Evolutionary conservation across 331 rosid genomes (phyloP), one percentile per base, ranked within the genome.

Genomic region (Acacia pycnantha): DNA sequence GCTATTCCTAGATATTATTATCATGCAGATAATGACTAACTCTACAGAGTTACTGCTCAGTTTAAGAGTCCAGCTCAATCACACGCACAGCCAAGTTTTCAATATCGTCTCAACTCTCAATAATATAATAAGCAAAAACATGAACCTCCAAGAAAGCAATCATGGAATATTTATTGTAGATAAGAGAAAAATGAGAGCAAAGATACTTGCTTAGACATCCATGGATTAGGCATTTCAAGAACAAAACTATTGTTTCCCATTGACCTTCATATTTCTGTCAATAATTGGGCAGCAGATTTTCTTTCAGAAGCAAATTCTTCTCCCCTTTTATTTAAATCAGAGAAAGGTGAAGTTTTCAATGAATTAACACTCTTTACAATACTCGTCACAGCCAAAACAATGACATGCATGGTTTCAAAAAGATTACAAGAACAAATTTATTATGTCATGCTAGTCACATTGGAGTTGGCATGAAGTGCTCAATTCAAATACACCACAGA

Each of bases 41-140:
- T 69, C 68, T 54, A 62, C 59, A 33, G 50, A 31, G 50, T 26
- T 72, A 51, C 68, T 16, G 6, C 37, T 19, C 14, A 19, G 41
- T 77, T 66, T 64, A 31, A 53, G 43, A 48, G 62, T 58, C 84
- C n/a, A 48, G 70, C 44, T 81, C 58, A 61, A 79, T 54, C 66
- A 22, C 66, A 22, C 18, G 24, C 11, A 24, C 7, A 26, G 64
- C 65, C 31, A 11, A 59, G 66, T 24, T 24, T 59, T 24, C 66
- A 59, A 22, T 59, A 26, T 59, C 16, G 2, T 11, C 66, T 59
- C 33, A 59, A 24, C 33, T 24, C 18, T 24, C 33, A 24, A 59
- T 7, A 59, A 11, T 59, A 59, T 59, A 59, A 56, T 3, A 21
- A n/a, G 66, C 7, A 24, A 24, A 59, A 24, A 10, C 66, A 59